These are phyloP conservation scores for Aegilops umbellulata DNA, from an alignment of 176 grass and related monocot genomes.

Conservation along the genomic window DNA sequence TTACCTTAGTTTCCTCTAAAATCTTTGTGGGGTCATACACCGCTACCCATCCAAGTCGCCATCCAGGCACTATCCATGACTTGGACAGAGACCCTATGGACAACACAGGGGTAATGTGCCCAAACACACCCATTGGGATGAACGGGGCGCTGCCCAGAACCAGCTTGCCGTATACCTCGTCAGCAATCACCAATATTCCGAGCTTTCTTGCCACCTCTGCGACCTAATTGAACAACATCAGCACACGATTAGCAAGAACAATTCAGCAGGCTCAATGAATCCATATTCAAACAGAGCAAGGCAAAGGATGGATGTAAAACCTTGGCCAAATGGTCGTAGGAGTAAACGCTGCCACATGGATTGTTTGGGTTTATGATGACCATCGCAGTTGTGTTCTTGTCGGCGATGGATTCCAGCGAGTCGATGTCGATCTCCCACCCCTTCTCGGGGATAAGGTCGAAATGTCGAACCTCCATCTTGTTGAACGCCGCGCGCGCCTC, in stretches of 20 bases:
- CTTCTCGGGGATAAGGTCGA: conserved; percentile 48
- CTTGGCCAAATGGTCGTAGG: conserved; percentile 45
- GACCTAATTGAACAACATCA: conserved; percentile 29
- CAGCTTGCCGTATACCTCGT: conserved; percentile 63
- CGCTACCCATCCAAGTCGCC: conserved; percentile 77
- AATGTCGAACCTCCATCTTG: conserved; percentile 39
- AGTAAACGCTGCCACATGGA: conserved; percentile 63
- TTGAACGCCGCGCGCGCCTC: conserved; percentile 26
- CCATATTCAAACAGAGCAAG: background rate
- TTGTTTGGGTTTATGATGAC: conserved; percentile 65
- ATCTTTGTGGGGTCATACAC: conserved; percentile 41
- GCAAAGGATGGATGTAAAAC: background rate
- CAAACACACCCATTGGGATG: conserved; percentile 61
- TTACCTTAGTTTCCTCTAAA: conserved; percentile 47
- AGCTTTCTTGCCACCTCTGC: conserved; percentile 52
- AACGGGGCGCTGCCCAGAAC: conserved; percentile 45
- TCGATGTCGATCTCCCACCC: conserved; percentile 57
- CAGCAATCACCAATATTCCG: conserved; percentile 58
- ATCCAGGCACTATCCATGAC: conserved; percentile 72
- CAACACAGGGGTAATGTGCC: conserved; percentile 37
- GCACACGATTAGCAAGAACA: background rate
- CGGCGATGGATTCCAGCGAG: conserved; percentile 45
- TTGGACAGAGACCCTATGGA: conserved; percentile 66
- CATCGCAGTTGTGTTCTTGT: conserved; percentile 57
- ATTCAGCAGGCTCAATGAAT: background rate